A percentile compares a stretch with the other conserved stretches of the same genome.
Evolutionary conservation across 2,329 filamentous ascomycete genomes (phyloP).

Genomic region (Paraphaeosphaeria minitans): DNA sequence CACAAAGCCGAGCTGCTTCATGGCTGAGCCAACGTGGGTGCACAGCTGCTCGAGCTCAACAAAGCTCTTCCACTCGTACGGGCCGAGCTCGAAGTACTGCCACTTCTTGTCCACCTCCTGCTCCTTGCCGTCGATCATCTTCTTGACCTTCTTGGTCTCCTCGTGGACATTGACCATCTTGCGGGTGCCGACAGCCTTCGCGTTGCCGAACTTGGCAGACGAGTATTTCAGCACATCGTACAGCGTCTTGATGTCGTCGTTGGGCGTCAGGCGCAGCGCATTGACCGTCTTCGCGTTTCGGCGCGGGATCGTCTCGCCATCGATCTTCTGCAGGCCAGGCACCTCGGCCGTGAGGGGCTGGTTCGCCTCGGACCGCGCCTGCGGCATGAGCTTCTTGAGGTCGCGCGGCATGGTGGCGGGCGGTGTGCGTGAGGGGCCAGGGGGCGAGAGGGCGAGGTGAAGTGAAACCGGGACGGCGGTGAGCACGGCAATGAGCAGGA

Average conservation of each 20-base stretch:
- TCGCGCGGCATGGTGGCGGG: constrained; percentile 45
- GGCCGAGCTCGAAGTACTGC: constrained; percentile 84
- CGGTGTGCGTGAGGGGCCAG: constrained; percentile 12
- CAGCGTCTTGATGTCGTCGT: constrained; percentile 73
- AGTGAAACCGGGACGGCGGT: constrained; percentile 27
- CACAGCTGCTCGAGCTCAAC: constrained; percentile 75
- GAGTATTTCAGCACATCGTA: constrained; percentile 78
- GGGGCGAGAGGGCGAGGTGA: constrained; percentile 15
- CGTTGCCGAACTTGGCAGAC: constrained; percentile 61
- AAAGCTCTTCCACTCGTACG: constrained; percentile 78
- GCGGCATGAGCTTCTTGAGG: constrained; percentile 55
- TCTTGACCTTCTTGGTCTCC: constrained; percentile 89
- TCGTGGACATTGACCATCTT: constrained; percentile 77
- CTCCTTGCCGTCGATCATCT: constrained; percentile 80
- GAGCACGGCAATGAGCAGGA: constrained; percentile 21
- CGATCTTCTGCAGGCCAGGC: constrained; percentile 68
- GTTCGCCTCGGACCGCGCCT: constrained; percentile 61
- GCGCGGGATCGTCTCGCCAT: constrained; percentile 84
- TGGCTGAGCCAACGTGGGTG: constrained; percentile 71
- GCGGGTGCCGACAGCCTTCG: constrained; percentile 66
- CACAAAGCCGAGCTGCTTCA: constrained; percentile 74
- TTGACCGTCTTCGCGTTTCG: constrained; percentile 74
- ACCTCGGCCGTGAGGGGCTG: constrained; percentile 77
- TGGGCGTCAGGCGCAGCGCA: constrained; percentile 68
- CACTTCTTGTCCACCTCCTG: constrained; percentile 86